phyloP scores from a whole-genome alignment of 768 basidiomycete species.

The Cystoderma amianthinum region DNA sequence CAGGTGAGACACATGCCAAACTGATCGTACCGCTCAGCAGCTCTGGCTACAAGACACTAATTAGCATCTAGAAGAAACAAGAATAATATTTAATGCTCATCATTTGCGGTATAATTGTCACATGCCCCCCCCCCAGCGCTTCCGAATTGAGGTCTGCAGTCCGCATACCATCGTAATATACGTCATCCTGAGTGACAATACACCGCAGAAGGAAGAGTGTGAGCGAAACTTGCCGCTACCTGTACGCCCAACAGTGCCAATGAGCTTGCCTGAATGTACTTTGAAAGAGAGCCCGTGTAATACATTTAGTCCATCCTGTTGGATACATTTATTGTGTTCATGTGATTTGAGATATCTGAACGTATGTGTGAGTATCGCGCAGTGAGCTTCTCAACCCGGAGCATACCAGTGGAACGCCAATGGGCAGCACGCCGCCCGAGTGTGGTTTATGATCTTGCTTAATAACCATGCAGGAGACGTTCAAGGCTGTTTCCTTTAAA shows the following conservation, averaged over 20 bases:
- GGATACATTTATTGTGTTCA: background rate
- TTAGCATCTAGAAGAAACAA: background rate
- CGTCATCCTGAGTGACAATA: slow-evolving; percentile 45
- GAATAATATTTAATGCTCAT: slow-evolving; percentile 11
- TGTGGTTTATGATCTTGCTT: slow-evolving; percentile 10
- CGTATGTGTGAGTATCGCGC: slow-evolving; percentile 39
- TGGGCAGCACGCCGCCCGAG: slow-evolving; percentile 35
- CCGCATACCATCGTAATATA: slow-evolving; percentile 44
- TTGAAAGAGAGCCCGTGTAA: slow-evolving; percentile 40
- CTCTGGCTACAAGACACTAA: slow-evolving; percentile 15
- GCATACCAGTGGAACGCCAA: slow-evolving; percentile 52
- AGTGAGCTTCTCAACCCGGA: slow-evolving; percentile 42
- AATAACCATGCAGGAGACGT: slow-evolving; percentile 9
- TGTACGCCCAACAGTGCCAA: slow-evolving; percentile 40
- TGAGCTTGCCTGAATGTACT: slow-evolving; percentile 42
- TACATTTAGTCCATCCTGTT: slow-evolving; percentile 34
- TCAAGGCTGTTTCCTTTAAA: too few relatives aligned
- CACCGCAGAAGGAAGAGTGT: slow-evolving; percentile 46
- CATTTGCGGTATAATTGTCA: slow-evolving; percentile 51
- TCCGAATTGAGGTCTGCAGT: slow-evolving; percentile 45
- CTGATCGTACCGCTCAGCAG: slow-evolving; percentile 16
- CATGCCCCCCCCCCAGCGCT: slow-evolving; percentile 41
- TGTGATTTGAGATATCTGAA: background rate
- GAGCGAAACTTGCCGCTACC: slow-evolving; percentile 36
- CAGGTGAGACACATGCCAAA: slow-evolving; percentile 35